These are phyloP conservation scores for Cutaneotrichosporon arboriforme DNA, from an alignment of 1,284 basidiomycete genomes.

Conservation along the genomic window DNA sequence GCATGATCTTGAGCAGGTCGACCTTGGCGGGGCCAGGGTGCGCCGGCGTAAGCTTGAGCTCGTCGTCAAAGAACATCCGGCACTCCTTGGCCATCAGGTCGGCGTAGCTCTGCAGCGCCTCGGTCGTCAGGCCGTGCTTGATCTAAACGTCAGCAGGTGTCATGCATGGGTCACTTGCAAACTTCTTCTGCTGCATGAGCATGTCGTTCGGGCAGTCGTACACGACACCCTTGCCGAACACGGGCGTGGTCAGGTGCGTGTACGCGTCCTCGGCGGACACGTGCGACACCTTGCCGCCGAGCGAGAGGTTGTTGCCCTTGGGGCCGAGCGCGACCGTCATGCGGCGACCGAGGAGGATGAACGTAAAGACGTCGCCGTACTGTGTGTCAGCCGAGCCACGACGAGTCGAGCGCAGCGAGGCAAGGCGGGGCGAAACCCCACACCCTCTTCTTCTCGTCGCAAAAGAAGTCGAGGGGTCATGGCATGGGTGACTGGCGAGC, in stretches of 20 bases:
- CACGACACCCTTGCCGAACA: conserved; percentile 96
- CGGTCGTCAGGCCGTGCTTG: conserved; percentile 85
- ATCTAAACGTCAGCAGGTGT: conserved; percentile 49
- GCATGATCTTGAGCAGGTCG: conserved; percentile 68
- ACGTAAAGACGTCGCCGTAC: conserved; percentile 83
- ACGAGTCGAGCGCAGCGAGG: neutral
- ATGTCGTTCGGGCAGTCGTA: conserved; percentile 95
- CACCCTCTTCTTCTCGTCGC: neutral
- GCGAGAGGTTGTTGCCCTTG: conserved; percentile 88
- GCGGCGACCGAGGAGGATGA: conserved; percentile 78
- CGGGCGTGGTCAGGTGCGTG: conserved; percentile 83
- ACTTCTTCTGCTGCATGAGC: conserved; percentile 99
- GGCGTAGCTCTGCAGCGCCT: conserved; percentile 87
- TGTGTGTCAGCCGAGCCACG: conserved; percentile 22
- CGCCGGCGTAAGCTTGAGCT: conserved; percentile 27
- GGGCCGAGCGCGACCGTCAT: conserved; percentile 89
- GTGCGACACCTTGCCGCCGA: conserved; percentile 86
- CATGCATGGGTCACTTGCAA: conserved; percentile 49
- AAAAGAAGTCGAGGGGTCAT: neutral
- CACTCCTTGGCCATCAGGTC: conserved; percentile 85
- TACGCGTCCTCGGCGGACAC: conserved; percentile 97
- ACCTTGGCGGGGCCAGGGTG: conserved; percentile 30
- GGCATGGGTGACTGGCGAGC: no score
- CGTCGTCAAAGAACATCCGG: conserved; percentile 59
- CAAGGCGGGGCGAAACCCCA: neutral